Evolutionary conservation across 352 stramenopile species (phyloP).

Genomic region (Globisporangium acanthophoron): DNA sequence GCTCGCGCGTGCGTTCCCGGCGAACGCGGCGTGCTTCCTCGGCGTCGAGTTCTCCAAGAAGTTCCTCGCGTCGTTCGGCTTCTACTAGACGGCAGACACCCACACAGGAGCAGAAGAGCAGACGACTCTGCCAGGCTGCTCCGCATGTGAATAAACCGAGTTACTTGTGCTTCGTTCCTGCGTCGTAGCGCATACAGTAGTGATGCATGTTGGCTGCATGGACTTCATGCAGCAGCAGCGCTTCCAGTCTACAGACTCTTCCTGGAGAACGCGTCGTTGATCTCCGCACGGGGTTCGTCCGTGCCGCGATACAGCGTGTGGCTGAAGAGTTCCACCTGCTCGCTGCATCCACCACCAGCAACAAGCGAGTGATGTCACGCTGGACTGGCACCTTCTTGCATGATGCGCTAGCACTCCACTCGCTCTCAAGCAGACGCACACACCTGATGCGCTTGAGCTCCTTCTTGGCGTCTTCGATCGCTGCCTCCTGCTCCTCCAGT

Average conservation of each 20-base stretch:
- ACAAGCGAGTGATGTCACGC: too few relatives aligned
- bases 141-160: background rate
- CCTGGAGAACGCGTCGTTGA: constrained; percentile 82
- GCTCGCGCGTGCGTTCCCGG: constrained; percentile 93
- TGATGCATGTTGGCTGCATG: too few relatives aligned
- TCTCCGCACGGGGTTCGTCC: constrained; percentile 72
- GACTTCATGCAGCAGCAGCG: background rate
- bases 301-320: constrained; percentile 82
- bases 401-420: background rate
- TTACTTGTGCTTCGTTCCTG: background rate
- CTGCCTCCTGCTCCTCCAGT: constrained; percentile 67
- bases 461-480: constrained; percentile 61
- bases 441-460: constrained; percentile 78
- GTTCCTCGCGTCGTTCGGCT: constrained; percentile 62
- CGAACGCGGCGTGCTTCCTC: constrained; percentile 96
- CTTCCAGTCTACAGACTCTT: constrained; percentile 51
- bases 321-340: constrained; percentile 79
- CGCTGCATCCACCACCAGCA: constrained; percentile 22
- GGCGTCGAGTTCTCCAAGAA: constrained; percentile 87
- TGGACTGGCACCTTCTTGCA: too few relatives aligned
- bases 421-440: background rate
- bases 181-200: too few relatives aligned
- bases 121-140: constrained; percentile 1
- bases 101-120: background rate
- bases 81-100: constrained; percentile 42